Evolutionary conservation across 2,329 filamentous ascomycete genomes (phyloP), one percentile per base, ranked within the genome.

Genomic region (Biscogniauxia sp.): DNA sequence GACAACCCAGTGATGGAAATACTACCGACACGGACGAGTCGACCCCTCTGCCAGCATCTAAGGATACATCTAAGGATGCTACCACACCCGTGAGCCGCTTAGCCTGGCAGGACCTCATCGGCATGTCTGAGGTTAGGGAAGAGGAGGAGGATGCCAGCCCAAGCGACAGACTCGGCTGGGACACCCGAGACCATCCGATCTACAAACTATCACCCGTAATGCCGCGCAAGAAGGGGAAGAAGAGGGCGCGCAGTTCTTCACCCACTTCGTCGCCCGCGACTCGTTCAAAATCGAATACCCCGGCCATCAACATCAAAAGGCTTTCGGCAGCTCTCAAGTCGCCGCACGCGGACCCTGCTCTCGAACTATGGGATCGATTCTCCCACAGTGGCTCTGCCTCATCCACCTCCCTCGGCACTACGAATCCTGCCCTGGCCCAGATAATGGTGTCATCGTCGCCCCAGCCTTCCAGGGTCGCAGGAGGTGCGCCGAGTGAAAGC

Each of bases 331-430:
- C 84, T 0, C 74, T 91, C 51, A 87, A 84, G 65, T 89, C 88
- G 1, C 88, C 88, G 13, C 85, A 89, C 64, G 83, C 87, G 32
- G 90, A 93, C 69, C 88, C 91, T 45, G 89, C 89, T 2, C 76
- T 88, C 32, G 89, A 93, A 64, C 76, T 93, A 1, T 94, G 91
- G 91, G 90, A 90, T 67, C 86, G 89, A 56, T 92, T 91, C 71
- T 84, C 89, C 45, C 75, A 86, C 57, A 77, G 80, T 69, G 78
- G 81, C 63, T 74, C 76, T 57, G 72, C 78, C 15, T 74, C 80
- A 63, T 66, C 75, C 56, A 74, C 75, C 52, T 72, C 76, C 7
- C 73, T 77, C 1, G 83, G 83, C 20, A 74, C 81, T 51, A 74
- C 78, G 51, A 87, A 86, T 66, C 84, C 85, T 49, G 77, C 82